Base-by-base conservation (phyloP, 495 filamentous ascomycete genomes). In the Podospora conica region DNA sequence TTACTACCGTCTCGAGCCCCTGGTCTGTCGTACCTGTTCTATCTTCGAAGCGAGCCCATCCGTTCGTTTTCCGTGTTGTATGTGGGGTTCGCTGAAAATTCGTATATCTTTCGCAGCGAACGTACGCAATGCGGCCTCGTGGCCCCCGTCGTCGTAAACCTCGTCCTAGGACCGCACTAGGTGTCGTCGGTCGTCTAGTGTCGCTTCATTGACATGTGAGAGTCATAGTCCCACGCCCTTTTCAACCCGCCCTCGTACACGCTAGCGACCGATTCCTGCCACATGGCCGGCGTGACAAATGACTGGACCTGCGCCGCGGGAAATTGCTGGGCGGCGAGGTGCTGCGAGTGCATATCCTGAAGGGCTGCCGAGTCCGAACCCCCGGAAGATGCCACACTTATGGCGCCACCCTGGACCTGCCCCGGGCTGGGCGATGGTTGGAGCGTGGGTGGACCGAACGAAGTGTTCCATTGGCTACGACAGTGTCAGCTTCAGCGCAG, bases 181-280 rank as follows among this genome's bases (percentile, higher is more conserved):
- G 6, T 40, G 18, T 40, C 40, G 40, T n/a, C 15, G 18, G 18
- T n/a, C 7, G 40, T 18, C 40, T 48, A 48, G 40, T 48, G 40
- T 8, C 71, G 74, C 67, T 76, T 75, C 9, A 67, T 69, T 3
- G 63, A 23, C 70, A 73, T 64, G 40, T 72, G 69, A 3, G 29
- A 68, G 61, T 82, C 81, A 61, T 81, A 83, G 68, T 89, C 87
- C 90, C 91, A 94, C 27, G 88, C 79, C 53, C 92, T 81, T 76
- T 96, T 96, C 29, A 91, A 73, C 4, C 88, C 87, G 61, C 87
- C 87, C 56, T 93, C 90, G 77, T 90, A 96, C 1, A 94, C 91
- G 71, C 87, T 92, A 15, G 96, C 93, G 69, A 98, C 93, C 55
- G 88, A 92, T 71, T 96, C 91, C 76, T 96, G 93, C 95, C 95